Percentiles rank a stretch among this genome's conserved stretches.
Evolutionary conservation across 306 rosid genomes (phyloP).

Genomic region (Trifolium dubium): DNA sequence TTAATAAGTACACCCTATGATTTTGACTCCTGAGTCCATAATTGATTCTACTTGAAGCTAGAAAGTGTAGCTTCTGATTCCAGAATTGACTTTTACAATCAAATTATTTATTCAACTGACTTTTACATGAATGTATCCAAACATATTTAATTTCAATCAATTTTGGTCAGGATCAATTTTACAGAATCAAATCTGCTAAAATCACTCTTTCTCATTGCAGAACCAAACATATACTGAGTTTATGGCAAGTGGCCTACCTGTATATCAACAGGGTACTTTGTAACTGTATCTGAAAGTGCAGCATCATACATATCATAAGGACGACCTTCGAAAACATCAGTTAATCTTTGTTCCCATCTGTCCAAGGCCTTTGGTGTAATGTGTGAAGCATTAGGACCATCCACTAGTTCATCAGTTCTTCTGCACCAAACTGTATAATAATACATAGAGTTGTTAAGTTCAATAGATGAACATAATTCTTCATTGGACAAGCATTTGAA

Average conservation of each 20-base stretch:
- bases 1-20: neutral
- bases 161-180: too few relatives aligned
- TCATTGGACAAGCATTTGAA: neutral
- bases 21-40: too few relatives aligned
- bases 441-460: slow-evolving; percentile 23
- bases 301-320: slow-evolving; percentile 98
- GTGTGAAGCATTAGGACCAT: slow-evolving; percentile 96
- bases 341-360: slow-evolving; percentile 79
- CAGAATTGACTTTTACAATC: too few relatives aligned
- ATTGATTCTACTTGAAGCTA: too few relatives aligned
- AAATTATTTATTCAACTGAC: too few relatives aligned
- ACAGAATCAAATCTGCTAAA: too few relatives aligned
- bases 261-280: slow-evolving; percentile 83
- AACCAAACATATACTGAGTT: neutral
- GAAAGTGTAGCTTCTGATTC: too few relatives aligned
- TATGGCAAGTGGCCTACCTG: slow-evolving; percentile 57
- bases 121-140: too few relatives aligned
- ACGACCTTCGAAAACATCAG: slow-evolving; percentile 76
- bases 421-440: slow-evolving; percentile 89
- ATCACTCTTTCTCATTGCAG: too few relatives aligned
- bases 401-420: slow-evolving; percentile 95
- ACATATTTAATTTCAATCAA: too few relatives aligned
- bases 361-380: slow-evolving; percentile 93
- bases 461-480: slow-evolving; percentile 1
- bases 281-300: slow-evolving; percentile 81